Base-by-base conservation (phyloP, 202 grass and related monocot genomes). In the Brachypodium distachyon region DNA sequence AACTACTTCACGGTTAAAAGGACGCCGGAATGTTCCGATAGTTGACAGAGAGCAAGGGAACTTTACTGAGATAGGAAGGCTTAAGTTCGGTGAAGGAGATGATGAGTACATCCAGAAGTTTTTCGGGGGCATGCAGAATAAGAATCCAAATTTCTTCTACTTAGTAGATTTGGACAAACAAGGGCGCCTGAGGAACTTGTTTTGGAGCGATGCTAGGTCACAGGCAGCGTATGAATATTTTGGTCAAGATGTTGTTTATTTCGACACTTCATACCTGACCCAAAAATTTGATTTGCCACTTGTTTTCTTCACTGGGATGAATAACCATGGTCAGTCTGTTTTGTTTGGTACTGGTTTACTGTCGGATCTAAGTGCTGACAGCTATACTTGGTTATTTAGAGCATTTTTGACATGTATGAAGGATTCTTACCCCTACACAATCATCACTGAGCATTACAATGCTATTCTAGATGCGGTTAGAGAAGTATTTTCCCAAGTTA, bases 161-260 rank as follows among this genome's bases (percentile, higher is more conserved):
- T 82, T 87, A 48, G 69, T 98, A 31, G 91, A 98, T 92, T 88
- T 98, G 56, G 95, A 98, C 80, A 81, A 79, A 65, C 82, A 92
- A 49, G 87, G 89, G n/a, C 83, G 89, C 51, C 58, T 98, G 64
- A 88, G 89, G 68, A 98, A 94, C 87, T 70, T 98, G 22, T 98
- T 95, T 72, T 98, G 96, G 96, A 93, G 89, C 51, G 96, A 98
- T 74, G 88, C 96, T 62, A 95, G 87, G 75, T 95, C 89, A 75
- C 87, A 84, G 75, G 85, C 88, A 81, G 90, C 89, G 44, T 76
- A 92, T 90, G 78, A 84, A 47, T 93, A 85, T 59, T 98, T 92
- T 85, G 89, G 89, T 56, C 63, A 43, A 70, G 91, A 98, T 92
- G 96, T 95, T 72, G 84, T 98, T 84, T 95, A 92, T 74, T 89